Base-by-base conservation (phyloP, 176 grass and related monocot species). In the Carex kokanica region DNA sequence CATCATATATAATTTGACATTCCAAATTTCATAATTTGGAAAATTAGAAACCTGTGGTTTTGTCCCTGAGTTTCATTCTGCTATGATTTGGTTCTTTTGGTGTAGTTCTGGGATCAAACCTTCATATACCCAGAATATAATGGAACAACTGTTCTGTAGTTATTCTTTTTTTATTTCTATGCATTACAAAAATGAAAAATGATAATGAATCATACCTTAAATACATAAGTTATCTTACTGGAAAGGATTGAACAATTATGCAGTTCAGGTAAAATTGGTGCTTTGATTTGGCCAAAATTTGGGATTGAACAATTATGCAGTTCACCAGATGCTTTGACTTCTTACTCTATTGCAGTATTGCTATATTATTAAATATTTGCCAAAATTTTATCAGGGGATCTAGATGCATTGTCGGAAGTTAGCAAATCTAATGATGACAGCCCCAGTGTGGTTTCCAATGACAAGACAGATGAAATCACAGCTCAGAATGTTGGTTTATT, bases 381-480 rank as follows among this genome's bases (percentile, higher is more conserved):
- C 6, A 60, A 60, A 20, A 21, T 23, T 23, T 23, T 61, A 61
- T 61, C 20, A 61, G 20, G 20, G 20, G 2, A 68, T 40, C 31
- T 78, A 78, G 53, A 24, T 79, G 75, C 25, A 34, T 40, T 81
- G 13, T 7, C 78, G 45, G 78, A 45, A 38, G 55, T 60, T n/a
- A 41, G 78, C 18, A 32, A 32, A 38, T 62, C 32, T 62, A 17
- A 62, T 12, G 8, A 41, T 52, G 31, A 43, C 16, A 80, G 10
- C 36, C 43, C 78, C 32, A 34, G 51, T 59, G 47, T 60, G 6
- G 25, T 49, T 79, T 9, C 52, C 7, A n/a, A 12, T 79, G 56
- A 53, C 54, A 79, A 40, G 23, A 59, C 18, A 31, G 77, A 60
- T 79, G 9, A 59, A 17, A 36, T 18, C 77, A 58, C 77, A 60